Evolutionary conservation across 192 early-diverging fungal genomes (phyloP).

Genomic region (Mortierella claussenii): DNA sequence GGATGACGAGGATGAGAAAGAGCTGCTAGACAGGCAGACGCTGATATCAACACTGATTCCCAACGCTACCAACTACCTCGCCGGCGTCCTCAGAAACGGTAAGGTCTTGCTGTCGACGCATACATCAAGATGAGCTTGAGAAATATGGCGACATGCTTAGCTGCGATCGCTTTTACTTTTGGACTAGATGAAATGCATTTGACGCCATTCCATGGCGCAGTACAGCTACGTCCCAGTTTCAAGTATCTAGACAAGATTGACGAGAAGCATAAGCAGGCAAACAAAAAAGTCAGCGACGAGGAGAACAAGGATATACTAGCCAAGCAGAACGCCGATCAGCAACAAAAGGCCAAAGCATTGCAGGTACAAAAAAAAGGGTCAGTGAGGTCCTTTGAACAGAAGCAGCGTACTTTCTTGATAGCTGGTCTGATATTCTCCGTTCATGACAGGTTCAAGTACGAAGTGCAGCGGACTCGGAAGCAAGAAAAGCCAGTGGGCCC

Average conservation of each 20-base stretch:
- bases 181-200: slow-evolving; percentile 84
- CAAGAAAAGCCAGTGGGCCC: slow-evolving; percentile 70
- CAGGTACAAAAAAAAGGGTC: too few species aligned
- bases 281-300: slow-evolving; percentile 73
- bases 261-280: slow-evolving; percentile 80
- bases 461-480: slow-evolving; percentile 69
- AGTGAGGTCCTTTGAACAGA: too few species aligned
- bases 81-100: slow-evolving; percentile 82
- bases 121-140: too few species aligned
- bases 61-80: slow-evolving; percentile 81
- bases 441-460: slow-evolving; percentile 63
- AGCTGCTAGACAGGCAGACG: slow-evolving; percentile 85
- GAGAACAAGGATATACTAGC: slow-evolving; percentile 68
- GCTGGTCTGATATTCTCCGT: neutral
- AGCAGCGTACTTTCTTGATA: too few species aligned
- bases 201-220: slow-evolving; percentile 74
- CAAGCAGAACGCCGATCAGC: slow-evolving; percentile 44
- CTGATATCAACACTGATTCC: slow-evolving; percentile 83
- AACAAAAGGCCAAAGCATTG: slow-evolving; percentile 56
- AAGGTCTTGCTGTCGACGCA: slow-evolving; percentile 8
- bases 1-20: slow-evolving; percentile 55
- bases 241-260: slow-evolving; percentile 92
- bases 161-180: neutral
- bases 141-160: too few species aligned
- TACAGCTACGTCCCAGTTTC: slow-evolving; percentile 90